These are phyloP conservation scores for Clathrus columnatus DNA, from an alignment of 768 basidiomycete genomes.

Conservation along the genomic window DNA sequence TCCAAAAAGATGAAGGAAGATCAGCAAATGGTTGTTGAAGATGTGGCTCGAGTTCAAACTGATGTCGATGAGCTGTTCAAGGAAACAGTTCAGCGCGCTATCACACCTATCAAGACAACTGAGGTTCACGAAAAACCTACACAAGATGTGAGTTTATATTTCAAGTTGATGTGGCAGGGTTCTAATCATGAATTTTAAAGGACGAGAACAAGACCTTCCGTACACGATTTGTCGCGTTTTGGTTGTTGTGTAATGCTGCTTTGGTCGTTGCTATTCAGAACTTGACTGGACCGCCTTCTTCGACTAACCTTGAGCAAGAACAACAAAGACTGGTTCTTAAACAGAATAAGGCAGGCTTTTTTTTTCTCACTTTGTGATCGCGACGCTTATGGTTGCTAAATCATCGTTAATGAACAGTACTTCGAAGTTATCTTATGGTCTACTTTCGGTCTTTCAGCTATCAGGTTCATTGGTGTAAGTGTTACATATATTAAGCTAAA, in stretches of 20 bases:
- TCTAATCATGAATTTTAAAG: constrained; percentile 4
- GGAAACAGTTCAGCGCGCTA: constrained; percentile 81
- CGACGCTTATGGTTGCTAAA: constrained; percentile 8
- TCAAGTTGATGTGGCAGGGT: background rate
- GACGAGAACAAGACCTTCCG: constrained; percentile 91
- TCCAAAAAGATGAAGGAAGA: constrained; percentile 73
- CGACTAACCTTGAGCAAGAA: constrained; percentile 31
- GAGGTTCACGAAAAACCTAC: constrained; percentile 71
- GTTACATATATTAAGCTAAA: background rate
- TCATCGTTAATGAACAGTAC: constrained; percentile 42
- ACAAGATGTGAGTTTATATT: constrained; percentile 41
- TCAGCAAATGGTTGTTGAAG: constrained; percentile 74
- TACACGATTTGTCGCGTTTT: constrained; percentile 73
- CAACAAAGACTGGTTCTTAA: constrained; percentile 25
- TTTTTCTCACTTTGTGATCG: constrained; percentile 14
- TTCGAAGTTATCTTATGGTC: constrained; percentile 75
- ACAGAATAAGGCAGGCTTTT: constrained; percentile 14
- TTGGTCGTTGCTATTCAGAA: constrained; percentile 71
- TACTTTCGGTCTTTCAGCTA: constrained; percentile 61
- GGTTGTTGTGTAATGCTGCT: constrained; percentile 69
- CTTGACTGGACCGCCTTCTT: constrained; percentile 51
- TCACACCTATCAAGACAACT: constrained; percentile 61
- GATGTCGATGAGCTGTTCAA: constrained; percentile 90
- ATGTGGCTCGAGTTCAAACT: constrained; percentile 71
- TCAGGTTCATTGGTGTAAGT: constrained; percentile 73